phyloP scores from a whole-genome alignment of 2,329 filamentous ascomycete species.

The Hymenoscyphus albidus region DNA sequence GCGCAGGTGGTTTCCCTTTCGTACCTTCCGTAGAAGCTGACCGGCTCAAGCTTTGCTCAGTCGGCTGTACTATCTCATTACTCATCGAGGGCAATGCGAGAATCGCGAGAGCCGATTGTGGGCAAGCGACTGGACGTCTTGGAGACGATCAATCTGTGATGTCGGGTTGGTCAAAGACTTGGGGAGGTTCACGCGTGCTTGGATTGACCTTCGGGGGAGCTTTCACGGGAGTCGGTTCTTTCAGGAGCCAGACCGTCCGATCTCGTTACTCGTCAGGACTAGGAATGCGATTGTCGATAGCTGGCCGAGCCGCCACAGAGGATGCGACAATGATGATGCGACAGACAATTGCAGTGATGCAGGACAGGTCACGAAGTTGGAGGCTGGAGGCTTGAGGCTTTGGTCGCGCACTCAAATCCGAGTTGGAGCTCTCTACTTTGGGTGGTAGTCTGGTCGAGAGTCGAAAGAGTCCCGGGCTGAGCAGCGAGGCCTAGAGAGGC shows the following conservation, averaged over 20 bases:
- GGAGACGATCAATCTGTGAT: conserved; percentile 9
- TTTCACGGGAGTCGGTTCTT: conserved; percentile 5
- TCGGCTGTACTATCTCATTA: conserved; percentile 36
- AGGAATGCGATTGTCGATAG: conserved; percentile 15
- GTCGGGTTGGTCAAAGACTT: conserved; percentile 14
- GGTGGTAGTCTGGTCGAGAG: conserved; percentile 10
- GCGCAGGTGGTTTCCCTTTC: conserved; percentile 32
- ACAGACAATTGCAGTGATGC: conserved; percentile 23
- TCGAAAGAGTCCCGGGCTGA: conserved; percentile 15
- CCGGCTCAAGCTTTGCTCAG: conserved; percentile 34
- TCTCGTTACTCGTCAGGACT: conserved; percentile 13
- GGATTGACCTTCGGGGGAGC: conserved; percentile 14
- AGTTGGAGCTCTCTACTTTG: conserved; percentile 13
- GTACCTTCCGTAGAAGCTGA: conserved; percentile 31
- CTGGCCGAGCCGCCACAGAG: conserved; percentile 12
- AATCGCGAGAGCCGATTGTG: conserved; percentile 10
- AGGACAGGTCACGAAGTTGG: conserved; percentile 15
- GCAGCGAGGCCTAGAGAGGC: conserved; percentile 4
- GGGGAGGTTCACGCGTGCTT: conserved; percentile 22
- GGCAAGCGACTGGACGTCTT: conserved; percentile 10
- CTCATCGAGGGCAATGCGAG: conserved; percentile 36
- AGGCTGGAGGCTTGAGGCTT: conserved; percentile 15
- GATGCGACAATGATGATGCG: conserved; percentile 8
- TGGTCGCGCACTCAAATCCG: conserved; percentile 14
- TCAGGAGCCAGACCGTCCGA: conserved; percentile 14